These are phyloP conservation scores for Biscogniauxia sp. DNA, from an alignment of 2,329 filamentous ascomycete species.

Conservation along the genomic window DNA sequence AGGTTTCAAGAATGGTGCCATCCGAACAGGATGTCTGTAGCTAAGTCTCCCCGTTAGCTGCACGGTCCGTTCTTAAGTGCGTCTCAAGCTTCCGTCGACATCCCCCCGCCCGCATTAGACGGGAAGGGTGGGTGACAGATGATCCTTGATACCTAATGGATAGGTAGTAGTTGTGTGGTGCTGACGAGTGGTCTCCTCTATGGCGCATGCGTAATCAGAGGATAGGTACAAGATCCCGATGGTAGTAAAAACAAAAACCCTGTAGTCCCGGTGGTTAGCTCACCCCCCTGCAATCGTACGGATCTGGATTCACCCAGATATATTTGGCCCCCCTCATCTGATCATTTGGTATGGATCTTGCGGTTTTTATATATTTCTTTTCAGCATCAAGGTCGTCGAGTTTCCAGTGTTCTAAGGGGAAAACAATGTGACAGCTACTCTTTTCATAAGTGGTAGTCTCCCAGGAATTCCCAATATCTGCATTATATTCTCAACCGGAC, in stretches of 20 bases:
- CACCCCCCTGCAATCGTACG: not conserved
- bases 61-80: not conserved
- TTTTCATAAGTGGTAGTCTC: not conserved
- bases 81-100: not conserved
- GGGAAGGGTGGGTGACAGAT: not conserved
- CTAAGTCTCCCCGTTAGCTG: not conserved
- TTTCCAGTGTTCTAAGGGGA: not conserved
- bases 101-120: not conserved
- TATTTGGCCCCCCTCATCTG: not conserved
- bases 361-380: too few species aligned
- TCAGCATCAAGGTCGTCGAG: too few species aligned
- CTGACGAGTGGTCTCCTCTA: not conserved
- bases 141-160: not conserved
- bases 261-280: not conserved
- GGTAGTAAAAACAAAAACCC: not conserved
- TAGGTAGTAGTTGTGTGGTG: not conserved
- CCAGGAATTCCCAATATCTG: not conserved
- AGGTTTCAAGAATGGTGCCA: slow-evolving; percentile 9
- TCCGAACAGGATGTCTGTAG: slow-evolving; percentile 11
- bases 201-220: not conserved
- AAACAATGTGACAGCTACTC: not conserved
- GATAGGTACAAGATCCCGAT: not conserved
- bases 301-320: not conserved
- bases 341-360: not conserved
- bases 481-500: not conserved